Evolutionary conservation across 306 rosid genomes (phyloP), one percentile per base, ranked within the genome.

Genomic region (Potentilla sterilis): DNA sequence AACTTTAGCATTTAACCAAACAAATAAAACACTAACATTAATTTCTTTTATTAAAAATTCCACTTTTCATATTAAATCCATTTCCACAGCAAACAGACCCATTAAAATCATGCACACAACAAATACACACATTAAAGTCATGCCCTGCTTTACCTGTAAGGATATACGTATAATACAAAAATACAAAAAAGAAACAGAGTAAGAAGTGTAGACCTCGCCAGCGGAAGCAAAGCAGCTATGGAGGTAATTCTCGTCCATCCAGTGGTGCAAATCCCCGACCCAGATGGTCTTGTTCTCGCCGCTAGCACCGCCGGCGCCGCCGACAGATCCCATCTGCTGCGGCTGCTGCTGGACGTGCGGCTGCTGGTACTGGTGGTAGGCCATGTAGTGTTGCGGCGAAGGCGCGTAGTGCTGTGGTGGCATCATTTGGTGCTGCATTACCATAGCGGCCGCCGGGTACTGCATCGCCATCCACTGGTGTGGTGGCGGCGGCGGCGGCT

Each of bases 191-290:
- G 28, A 14, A 3, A 67, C 7, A 47, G 61, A 59, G 6, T 10
- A 2, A 13, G 5, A 34, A 28, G 48, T 9, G 3, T 13, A 15
- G 14, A 85, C 92, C 89, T 86, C 88, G 78, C 92, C 89, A 34
- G 87, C 80, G 65, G 93, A 86, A 83, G 86, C 96, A 55, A 93
- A 93, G 83, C 98, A 93, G 75, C 72, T 81, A 73, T 89, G 97
- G 61, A 93, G 98, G 81, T 88, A 93, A 82, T 79, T 87, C 78
- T 93, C 98, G 59, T 91, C 98, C 98, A 93, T 93, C 98, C 97
- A 91, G 24, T 87, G 93, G 61, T 88, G 93, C 81, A 93, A 89
- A 87, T 93, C 98, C 4, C 98, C 98, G 76, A 89, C 89, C 98
- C 97, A 93, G 71, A 93, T 43, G 35, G 98, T 91, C 83, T 89